Evolutionary conservation across 495 filamentous ascomycete species (phyloP).

Genomic region (Aspergillus incahuasiensis): DNA sequence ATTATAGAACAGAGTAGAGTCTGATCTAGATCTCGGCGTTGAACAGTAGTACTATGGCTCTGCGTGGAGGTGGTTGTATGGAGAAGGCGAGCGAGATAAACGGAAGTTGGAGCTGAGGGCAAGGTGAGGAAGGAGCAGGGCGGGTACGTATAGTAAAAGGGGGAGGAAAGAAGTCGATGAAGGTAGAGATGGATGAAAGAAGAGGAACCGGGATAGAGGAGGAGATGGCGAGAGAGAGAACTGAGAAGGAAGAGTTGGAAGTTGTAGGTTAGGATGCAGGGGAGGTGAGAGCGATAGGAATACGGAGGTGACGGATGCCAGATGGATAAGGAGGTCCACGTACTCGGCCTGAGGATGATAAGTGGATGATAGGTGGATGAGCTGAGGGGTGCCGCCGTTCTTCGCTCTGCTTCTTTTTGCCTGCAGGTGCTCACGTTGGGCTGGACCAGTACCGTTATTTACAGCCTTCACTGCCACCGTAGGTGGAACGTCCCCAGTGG

Average conservation of each 20-base stretch:
- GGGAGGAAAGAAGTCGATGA: slow-evolving; percentile 10
- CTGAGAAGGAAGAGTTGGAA: slow-evolving; percentile 14
- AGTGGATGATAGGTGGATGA: not conserved
- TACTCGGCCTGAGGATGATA: slow-evolving; percentile 3
- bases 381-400: slow-evolving; percentile 12
- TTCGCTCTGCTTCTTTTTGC: too few relatives aligned
- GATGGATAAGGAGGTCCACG: slow-evolving; percentile 9
- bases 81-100: not conserved
- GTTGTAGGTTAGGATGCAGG: not conserved
- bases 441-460: slow-evolving; percentile 14
- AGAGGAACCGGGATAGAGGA: slow-evolving; percentile 27
- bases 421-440: not conserved
- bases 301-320: slow-evolving; percentile 11
- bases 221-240: not conserved
- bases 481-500: not conserved
- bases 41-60: slow-evolving; percentile 9
- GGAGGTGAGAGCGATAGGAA: not conserved
- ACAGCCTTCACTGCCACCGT: not conserved
- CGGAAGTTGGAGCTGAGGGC: not conserved
- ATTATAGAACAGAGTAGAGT: slow-evolving; percentile 9
- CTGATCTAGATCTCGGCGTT: slow-evolving; percentile 14
- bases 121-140: slow-evolving; percentile 8
- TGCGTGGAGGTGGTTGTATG: not conserved
- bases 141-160: not conserved
- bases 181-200: slow-evolving; percentile 17